Conservation (phyloP, 1,284 basidiomycete species). For the Leccinum variabile region DNA sequence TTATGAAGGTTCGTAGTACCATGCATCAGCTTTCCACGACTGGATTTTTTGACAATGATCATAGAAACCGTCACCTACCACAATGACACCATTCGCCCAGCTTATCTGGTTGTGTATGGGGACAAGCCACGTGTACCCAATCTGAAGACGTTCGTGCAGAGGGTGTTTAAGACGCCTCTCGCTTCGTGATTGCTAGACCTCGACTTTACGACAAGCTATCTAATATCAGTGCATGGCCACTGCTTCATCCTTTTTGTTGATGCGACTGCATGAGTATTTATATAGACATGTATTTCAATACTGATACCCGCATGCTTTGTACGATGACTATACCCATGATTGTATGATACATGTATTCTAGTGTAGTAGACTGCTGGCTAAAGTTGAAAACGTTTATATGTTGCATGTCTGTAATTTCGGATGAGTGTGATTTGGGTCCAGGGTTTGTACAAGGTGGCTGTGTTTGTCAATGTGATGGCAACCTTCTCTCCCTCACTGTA, state of each 20-base stretch:
- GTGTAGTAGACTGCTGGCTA: slow-evolving; percentile 4
- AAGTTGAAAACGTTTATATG: not conserved
- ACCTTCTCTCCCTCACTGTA: too few relatives aligned
- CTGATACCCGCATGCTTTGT: slow-evolving; percentile 24
- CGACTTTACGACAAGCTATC: not conserved
- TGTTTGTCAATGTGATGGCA: not conserved
- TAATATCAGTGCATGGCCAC: not conserved
- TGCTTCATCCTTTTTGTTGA: not conserved
- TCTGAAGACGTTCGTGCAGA: slow-evolving; percentile 33
- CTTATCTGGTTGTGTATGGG: slow-evolving; percentile 56
- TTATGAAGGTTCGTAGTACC: slow-evolving; percentile 42
- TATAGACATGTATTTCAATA: slow-evolving; percentile 2
- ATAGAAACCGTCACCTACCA: slow-evolving; percentile 57
- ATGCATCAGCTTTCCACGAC: not conserved
- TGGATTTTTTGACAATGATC: not conserved
- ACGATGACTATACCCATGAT: slow-evolving; percentile 11
- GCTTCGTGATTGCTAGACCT: slow-evolving; percentile 23
- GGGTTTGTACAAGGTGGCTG: not conserved
- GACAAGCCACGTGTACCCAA: slow-evolving; percentile 30
- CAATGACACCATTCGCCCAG: slow-evolving; percentile 59
- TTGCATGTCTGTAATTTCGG: not conserved
- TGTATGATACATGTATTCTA: slow-evolving; percentile 11
- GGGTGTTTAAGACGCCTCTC: slow-evolving; percentile 39
- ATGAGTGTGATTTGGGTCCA: not conserved
- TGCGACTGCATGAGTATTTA: slow-evolving; percentile 16